Evolutionary conservation across 2,329 filamentous ascomycete species (phyloP), one percentile per base, ranked within the genome.

Genomic region (Hymenoscyphus fraxineus): DNA sequence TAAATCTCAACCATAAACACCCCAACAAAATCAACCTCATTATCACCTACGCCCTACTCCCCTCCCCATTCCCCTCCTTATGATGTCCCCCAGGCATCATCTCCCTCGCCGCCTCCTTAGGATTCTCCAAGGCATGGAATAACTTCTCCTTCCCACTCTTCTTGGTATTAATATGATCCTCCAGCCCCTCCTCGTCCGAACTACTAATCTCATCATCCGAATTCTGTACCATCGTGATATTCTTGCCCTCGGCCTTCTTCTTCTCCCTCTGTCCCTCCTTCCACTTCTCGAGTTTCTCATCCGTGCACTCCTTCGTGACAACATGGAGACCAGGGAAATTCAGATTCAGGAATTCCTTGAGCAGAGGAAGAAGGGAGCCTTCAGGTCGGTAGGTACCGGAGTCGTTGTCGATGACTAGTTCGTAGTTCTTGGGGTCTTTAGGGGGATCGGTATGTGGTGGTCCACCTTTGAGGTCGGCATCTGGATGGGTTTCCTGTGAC

Each of bases 371-470:
- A 10, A 91, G 82, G 12, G 87, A 83, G 63, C 90, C 89, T 73
- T 96, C 92, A 0, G 94, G 94, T 0, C 94, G 86, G 76, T 98
- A 98, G 0, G 94, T 98, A 12, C 94, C 94, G 62, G 88, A 92
- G 77, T 97, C 94, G 73, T 98, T 98, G 80, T 98, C 94, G 73
- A 98, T 97, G 68, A 95, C 81, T 9, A 98, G 84, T 75, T 96
- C 90, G 76, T 97, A 98, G 74, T 82, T 81, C 61, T 76, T 74
- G n/a, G 79, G 84, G 64, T 82, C 76, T 15, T 75, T 70, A 0
- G 80, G 83, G 2, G 81, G 82, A 0, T 77, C 67, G 0, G 74
- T 73, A 16, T 75, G 66, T 0, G 81, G 82, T 2, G 81, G 82
- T 0, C 79, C 84, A n/a, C 77, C 80, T 4, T 77, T 76, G 1